Evolutionary conservation across 1,284 basidiomycete genomes (phyloP), one percentile per base, ranked within the genome.

Genomic region (Moesziomyces antarcticus): DNA sequence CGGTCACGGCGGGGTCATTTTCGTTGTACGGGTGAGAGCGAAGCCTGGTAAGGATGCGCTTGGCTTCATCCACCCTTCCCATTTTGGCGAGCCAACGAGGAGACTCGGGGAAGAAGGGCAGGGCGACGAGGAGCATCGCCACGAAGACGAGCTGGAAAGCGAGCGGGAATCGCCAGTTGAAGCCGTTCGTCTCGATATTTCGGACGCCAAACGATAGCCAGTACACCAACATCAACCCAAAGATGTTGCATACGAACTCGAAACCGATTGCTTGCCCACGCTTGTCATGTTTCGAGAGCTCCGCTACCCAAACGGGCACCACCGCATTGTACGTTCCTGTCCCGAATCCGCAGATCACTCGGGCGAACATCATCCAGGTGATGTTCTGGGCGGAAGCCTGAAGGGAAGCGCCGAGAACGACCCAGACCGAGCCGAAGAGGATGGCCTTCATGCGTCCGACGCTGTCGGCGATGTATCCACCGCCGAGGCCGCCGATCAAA

Each of bases 81-180:
- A 67, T 67, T 46, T 67, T 61, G 1, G 65, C 58, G 3, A 67
- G 54, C 65, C 65, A 67, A 22, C 65, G 50, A 1, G 65, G 54
- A 1, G 65, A 67, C 45, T 61, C 65, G 7, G 65, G 65, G 22
- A 67, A 67, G 43, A 67, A 67, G 6, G 65, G 65, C 11, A 67
- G 54, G 1, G n/a, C 11, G 13, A 30, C 58, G 1, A 61, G 27
- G 3, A 67, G 54, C 58, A 61, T 57, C 4, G 56, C 27, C 8
- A 67, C 58, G 25, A 67, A 61, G 9, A 67, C 58, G 18, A 67
- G 46, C 42, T 67, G 65, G 47, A 67, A 61, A 4, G 65, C 65
- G 2, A 67, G 45, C 6, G 64, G 64, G 25, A 67, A 67, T 1
- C 63, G 27, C 64, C 64, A 67, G 25, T 61, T 67, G 46, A 67